Conservation (phyloP, 495 filamentous ascomycete species). For the Daldinia concentrica region DNA sequence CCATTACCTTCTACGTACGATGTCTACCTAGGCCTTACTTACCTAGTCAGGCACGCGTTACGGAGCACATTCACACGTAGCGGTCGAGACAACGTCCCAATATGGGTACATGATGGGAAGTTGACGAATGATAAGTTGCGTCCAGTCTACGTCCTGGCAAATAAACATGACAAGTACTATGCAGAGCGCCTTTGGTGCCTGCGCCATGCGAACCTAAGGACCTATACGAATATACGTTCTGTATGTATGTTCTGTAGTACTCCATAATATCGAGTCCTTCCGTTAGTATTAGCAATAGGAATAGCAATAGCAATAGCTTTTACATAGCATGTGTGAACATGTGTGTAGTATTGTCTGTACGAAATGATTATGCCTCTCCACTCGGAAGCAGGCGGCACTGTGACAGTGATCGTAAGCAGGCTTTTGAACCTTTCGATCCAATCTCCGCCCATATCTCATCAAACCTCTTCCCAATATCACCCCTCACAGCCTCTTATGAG, state of each 20-base stretch:
- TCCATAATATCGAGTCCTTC: conserved; percentile 36
- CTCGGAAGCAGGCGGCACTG: conserved; percentile 39
- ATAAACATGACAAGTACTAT: conserved; percentile 25
- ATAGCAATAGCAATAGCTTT: neutral
- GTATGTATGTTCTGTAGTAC: conserved; percentile 15
- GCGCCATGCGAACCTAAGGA: conserved; percentile 42
- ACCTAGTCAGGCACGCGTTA: conserved; percentile 26
- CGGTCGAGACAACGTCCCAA: conserved; percentile 23
- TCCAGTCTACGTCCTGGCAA: conserved; percentile 1
- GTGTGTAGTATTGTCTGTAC: conserved; percentile 32
- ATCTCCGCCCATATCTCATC: conserved; percentile 28
- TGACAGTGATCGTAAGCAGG: conserved; percentile 35
- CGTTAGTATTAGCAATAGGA: neutral
- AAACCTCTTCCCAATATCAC: conserved; percentile 11
- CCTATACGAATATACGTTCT: conserved; percentile 7
- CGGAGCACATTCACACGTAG: conserved; percentile 28
- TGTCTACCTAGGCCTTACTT: neutral
- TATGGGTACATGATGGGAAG: conserved; percentile 21
- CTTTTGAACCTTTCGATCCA: conserved; percentile 29
- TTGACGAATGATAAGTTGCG: conserved; percentile 20
- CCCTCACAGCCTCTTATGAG: conserved; percentile 3
- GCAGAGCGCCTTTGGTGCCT: conserved; percentile 38
- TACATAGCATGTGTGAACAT: neutral
- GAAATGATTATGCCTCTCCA: conserved; percentile 41
- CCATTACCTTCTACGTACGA: neutral